phyloP scores from a whole-genome alignment of 371 early-diverging fungal species.

The Lichtheimia corymbifera region DNA sequence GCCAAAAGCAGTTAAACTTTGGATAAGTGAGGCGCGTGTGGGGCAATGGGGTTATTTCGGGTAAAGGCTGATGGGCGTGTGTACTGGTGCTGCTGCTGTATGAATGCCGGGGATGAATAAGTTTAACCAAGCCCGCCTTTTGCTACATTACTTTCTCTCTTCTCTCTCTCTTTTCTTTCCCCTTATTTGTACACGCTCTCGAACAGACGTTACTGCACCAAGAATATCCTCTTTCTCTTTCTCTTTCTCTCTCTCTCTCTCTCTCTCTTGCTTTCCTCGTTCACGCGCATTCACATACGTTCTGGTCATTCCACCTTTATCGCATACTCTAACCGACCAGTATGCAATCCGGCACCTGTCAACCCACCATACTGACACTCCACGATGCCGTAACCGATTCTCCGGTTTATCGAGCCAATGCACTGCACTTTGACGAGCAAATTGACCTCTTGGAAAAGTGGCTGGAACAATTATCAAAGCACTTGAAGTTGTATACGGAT shows the following conservation, averaged over 20 bases:
- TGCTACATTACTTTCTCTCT: no score
- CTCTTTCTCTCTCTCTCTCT: background rate
- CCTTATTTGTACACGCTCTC: background rate
- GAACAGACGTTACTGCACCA: background rate
- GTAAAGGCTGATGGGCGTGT: no score
- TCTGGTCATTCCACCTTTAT: background rate
- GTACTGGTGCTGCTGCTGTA: no score
- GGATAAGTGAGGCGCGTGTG: no score
- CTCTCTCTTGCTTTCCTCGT: background rate
- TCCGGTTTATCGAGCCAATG: conserved; percentile 66
- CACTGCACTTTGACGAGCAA: conserved; percentile 69
- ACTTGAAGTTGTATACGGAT: conserved; percentile 46
- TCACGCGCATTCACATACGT: background rate
- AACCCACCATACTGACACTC: conserved; percentile 45
- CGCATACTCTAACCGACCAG: background rate
- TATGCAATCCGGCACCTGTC: conserved; percentile 10
- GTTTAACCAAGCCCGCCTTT: no score
- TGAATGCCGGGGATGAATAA: no score
- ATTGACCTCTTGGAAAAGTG: conserved; percentile 67
- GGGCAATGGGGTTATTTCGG: no score
- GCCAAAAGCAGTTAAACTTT: no score
- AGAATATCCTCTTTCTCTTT: background rate
- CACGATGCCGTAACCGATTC: conserved; percentile 72
- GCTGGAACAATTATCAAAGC: conserved; percentile 54
- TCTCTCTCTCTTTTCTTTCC: no score